Percentiles rank a stretch among this genome's conserved stretches.
Evolutionary conservation across 805 yeast species (phyloP).

Genomic region (fission yeast (Schizosaccharomyces pombe)): DNA sequence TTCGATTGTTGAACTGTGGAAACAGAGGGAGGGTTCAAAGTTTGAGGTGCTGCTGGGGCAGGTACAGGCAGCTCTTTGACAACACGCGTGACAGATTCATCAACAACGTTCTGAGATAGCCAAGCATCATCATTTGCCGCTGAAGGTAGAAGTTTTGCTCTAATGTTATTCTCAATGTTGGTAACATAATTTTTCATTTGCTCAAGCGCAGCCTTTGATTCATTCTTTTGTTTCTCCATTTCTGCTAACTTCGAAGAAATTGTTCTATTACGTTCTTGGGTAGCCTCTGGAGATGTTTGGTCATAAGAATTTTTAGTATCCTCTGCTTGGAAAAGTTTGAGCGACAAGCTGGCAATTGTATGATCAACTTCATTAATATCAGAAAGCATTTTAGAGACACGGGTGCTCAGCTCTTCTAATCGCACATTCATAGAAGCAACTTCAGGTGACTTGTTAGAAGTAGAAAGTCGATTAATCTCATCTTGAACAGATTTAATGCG

Average conservation of each 20-base stretch:
- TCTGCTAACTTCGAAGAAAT: not conserved
- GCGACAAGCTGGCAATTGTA: not conserved
- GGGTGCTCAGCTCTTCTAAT: not conserved
- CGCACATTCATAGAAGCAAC: not conserved
- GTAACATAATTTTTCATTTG: not conserved
- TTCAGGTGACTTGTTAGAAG: not conserved
- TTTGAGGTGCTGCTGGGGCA: not conserved
- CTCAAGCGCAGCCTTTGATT: not conserved
- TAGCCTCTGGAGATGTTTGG: no score
- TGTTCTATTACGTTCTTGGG: no score
- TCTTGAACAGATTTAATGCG: not conserved
- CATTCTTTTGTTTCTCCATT: not conserved
- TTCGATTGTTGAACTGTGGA: constrained; percentile 3
- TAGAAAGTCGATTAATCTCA: not conserved
- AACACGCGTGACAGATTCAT: not conserved
- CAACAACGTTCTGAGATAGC: not conserved
- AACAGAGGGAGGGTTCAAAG: not conserved
- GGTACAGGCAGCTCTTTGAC: not conserved
- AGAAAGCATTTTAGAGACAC: not conserved
- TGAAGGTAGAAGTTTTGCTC: not conserved
- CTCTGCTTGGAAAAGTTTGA: no score
- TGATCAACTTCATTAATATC: not conserved
- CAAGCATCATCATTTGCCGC: not conserved
- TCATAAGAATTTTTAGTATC: no score
- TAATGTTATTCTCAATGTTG: not conserved